Evolutionary conservation across 75 land plant genomes (phyloP), one percentile per base, ranked within the genome.

Genomic region (Pinus taeda): DNA sequence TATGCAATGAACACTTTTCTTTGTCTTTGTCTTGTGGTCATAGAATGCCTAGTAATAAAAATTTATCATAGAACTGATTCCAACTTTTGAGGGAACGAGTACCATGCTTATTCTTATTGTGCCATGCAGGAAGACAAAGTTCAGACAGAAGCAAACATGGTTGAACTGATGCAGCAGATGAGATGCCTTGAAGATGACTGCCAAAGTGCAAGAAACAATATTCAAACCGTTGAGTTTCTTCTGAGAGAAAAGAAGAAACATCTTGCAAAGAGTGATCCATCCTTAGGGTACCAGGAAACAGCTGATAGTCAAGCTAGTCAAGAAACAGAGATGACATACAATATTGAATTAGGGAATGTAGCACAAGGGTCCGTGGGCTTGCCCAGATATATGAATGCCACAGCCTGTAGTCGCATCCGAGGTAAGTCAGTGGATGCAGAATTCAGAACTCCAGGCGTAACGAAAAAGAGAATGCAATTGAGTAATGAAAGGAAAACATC

Each of bases 361-460:
- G 71, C 71, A 69, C 71, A 69, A 69, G 71, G 71, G 71, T 69
- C 71, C 71, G 71, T 69, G n/a, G 71, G 71, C 71, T 9, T 69
- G 71, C 71, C 71, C 71, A 69, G 71, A 69, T 69, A 69, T 69
- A 69, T 69, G 71, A 69, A 69, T 45, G 39, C 71, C 71, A 69
- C 71, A 39, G 22, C 71, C 71, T 69, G 71, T 22, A 69, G 71
- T 69, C 71, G 71, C 55, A 42, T 69, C 36, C 71, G 71, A 69
- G 71, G 71, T 37, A 69, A 69, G 71, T 39, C 71, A 20, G 39
- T 37, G 49, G 71, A 69, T 69, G 71, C 55, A 69, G 71, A 69
- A 9, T 37, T n/a, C 71, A 69, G 42, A 42, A 18, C 71, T 67
- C 45, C 71, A 67, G 71, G 71, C 11, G 18, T 20, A 18, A 42